phyloP scores from a whole-genome alignment of 345 rosid genomes.

The Rhizophora apiculata region DNA sequence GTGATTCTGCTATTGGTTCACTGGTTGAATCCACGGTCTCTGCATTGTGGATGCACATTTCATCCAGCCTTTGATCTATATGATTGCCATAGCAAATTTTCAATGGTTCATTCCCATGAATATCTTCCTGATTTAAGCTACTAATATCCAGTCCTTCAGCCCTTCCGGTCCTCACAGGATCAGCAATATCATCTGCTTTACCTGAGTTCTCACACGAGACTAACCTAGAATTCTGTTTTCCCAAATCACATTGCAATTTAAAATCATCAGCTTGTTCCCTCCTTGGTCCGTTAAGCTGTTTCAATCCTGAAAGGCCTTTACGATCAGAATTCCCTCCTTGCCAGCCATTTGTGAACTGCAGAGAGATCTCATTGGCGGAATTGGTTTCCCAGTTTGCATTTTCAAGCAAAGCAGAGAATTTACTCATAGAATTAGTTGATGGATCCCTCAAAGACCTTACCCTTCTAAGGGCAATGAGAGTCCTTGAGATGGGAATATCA shows the following conservation, averaged over 20 bases:
- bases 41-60: constrained; percentile 25
- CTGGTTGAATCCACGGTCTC: constrained; percentile 50
- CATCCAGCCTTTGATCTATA: constrained; percentile 35
- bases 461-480: constrained; percentile 84
- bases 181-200: constrained; percentile 16
- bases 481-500: constrained; percentile 83
- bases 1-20: constrained; percentile 37
- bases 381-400: constrained; percentile 85
- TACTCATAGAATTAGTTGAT: constrained; percentile 88
- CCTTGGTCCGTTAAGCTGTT: constrained; percentile 22
- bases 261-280: constrained; percentile 34
- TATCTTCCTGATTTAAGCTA: constrained; percentile 27
- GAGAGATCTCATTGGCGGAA: constrained; percentile 66
- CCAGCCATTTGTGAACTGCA: constrained; percentile 37
- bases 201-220: constrained; percentile 22
- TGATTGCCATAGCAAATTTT: constrained; percentile 30
- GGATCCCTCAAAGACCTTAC: constrained; percentile 96
- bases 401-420: constrained; percentile 74
- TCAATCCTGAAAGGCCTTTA: constrained; percentile 27
- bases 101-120: constrained; percentile 19
- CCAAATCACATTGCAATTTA: constrained; percentile 20
- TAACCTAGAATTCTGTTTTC: constrained; percentile 21
- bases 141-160: constrained; percentile 30
- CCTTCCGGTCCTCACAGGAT: constrained; percentile 9
- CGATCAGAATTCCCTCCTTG: constrained; percentile 29